Conservation (phyloP, 2,329 filamentous ascomycete genomes). For the Phialemoniopsis sp. region DNA sequence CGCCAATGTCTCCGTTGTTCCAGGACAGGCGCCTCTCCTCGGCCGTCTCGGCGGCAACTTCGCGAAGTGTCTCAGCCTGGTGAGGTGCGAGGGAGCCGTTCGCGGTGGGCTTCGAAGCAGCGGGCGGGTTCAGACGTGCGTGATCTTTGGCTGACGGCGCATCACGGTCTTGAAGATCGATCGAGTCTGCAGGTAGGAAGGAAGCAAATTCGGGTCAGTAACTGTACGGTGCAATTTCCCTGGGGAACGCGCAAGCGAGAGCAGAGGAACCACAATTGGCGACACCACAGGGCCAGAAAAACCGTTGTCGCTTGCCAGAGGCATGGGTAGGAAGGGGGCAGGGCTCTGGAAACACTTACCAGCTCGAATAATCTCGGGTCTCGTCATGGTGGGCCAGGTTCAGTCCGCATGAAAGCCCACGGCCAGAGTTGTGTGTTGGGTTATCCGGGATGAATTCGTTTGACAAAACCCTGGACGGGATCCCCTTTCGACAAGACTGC, state of each 20-base stretch:
- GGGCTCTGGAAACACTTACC: constrained; percentile 36
- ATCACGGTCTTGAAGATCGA: constrained; percentile 85
- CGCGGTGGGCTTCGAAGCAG: constrained; percentile 45
- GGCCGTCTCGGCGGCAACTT: constrained; percentile 71
- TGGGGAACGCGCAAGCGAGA: not conserved
- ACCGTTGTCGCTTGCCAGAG: constrained; percentile 4
- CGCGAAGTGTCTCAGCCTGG: constrained; percentile 79
- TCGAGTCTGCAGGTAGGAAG: constrained; percentile 64
- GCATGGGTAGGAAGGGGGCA: constrained; percentile 11
- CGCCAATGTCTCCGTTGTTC: constrained; percentile 32
- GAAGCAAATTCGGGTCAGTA: not conserved
- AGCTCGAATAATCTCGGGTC: constrained; percentile 56
- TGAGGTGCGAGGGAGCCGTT: constrained; percentile 62
- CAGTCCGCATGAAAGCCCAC: constrained; percentile 19
- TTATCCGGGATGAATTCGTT: constrained; percentile 1
- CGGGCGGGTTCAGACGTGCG: constrained; percentile 43
- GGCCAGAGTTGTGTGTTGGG: not conserved
- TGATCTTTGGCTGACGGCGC: constrained; percentile 84
- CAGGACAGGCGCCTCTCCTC: constrained; percentile 66
- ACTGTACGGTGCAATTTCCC: no score
- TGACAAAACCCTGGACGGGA: no score
- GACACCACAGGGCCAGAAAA: no score
- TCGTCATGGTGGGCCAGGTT: constrained; percentile 45
- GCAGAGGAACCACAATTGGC: not conserved
- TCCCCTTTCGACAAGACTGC: not conserved